Conservation (phyloP, 306 rosid genomes). For the Casuarina glauca region DNA sequence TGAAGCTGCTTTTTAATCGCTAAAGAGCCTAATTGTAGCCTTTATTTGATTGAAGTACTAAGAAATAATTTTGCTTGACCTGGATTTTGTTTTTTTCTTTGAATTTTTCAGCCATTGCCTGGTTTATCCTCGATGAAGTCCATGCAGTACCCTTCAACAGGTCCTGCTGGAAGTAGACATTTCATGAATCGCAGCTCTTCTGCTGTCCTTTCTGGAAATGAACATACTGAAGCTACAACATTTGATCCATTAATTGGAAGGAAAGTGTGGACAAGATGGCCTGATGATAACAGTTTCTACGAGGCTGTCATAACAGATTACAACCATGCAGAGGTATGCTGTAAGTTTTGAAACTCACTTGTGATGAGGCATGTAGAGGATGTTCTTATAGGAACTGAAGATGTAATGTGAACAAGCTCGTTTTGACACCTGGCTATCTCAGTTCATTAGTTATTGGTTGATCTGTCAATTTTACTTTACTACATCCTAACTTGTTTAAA, state of each 20-base stretch:
- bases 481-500: slow-evolving; percentile 9
- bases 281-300: slow-evolving; percentile 87
- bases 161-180: slow-evolving; percentile 52
- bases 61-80: slow-evolving; percentile 16
- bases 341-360: slow-evolving; percentile 10
- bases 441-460: not conserved
- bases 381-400: not conserved
- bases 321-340: slow-evolving; percentile 62
- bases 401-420: not conserved
- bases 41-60: not conserved
- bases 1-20: slow-evolving; percentile 20
- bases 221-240: slow-evolving; percentile 46
- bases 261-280: slow-evolving; percentile 97
- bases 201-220: slow-evolving; percentile 47
- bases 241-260: slow-evolving; percentile 73
- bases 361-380: not conserved
- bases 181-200: slow-evolving; percentile 58
- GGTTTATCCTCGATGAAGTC: slow-evolving; percentile 57
- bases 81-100: not conserved
- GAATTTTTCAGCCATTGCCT: slow-evolving; percentile 51
- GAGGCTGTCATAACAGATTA: slow-evolving; percentile 89
- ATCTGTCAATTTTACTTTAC: slow-evolving; percentile 1
- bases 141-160: slow-evolving; percentile 55
- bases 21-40: not conserved
- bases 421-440: not conserved